These are phyloP conservation scores for Cercophora samala DNA, from an alignment of 495 filamentous ascomycete species.

Conservation along the genomic window DNA sequence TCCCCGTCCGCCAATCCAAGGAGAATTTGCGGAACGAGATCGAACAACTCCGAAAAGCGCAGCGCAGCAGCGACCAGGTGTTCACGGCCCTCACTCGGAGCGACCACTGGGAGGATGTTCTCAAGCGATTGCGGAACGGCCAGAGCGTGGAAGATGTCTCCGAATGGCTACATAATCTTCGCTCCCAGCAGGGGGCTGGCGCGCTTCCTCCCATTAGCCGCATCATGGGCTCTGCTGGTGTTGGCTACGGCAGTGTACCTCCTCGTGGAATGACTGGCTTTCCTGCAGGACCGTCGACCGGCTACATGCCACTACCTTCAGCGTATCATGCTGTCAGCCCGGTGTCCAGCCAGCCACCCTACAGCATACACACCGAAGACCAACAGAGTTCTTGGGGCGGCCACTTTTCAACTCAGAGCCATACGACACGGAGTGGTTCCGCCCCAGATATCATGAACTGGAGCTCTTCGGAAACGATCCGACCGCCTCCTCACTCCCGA, in stretches of 20 bases:
- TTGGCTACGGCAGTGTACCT: not conserved
- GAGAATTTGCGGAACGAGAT: constrained; percentile 52
- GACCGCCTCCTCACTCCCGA: constrained; percentile 34
- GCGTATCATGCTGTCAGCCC: constrained; percentile 22
- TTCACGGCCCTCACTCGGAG: constrained; percentile 44
- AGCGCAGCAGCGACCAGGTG: constrained; percentile 45
- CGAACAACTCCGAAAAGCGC: constrained; percentile 46
- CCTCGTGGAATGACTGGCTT: constrained; percentile 12
- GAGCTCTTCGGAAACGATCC: constrained; percentile 29
- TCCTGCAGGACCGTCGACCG: constrained; percentile 3
- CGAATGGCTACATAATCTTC: constrained; percentile 40
- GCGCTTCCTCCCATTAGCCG: constrained; percentile 19
- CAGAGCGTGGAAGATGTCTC: constrained; percentile 49
- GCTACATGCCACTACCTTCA: constrained; percentile 15
- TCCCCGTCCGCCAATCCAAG: constrained; percentile 54
- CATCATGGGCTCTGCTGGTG: constrained; percentile 11
- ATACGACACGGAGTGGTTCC: constrained; percentile 36
- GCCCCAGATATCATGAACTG: constrained; percentile 41
- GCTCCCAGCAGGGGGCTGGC: constrained; percentile 14
- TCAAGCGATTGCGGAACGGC: constrained; percentile 46
- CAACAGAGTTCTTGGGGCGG: constrained; percentile 40
- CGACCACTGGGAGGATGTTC: constrained; percentile 46
- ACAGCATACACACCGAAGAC: constrained; percentile 34
- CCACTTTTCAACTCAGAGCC: constrained; percentile 41
- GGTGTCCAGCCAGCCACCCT: constrained; percentile 16